Conservation (phyloP, 78 protist genomes). For the slime mould (Dictyostelium discoideum) region dicty_2.7 NC_007089.4:4221001-4221500, state of each 20-base stretch:
- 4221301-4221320: background rate
- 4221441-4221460: background rate
- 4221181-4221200: background rate
- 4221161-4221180: background rate
- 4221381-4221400: background rate
- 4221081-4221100: background rate
- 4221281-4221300: background rate
- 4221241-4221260: background rate
- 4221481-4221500: background rate
- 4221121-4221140: background rate
- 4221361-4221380: background rate
- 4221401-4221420: background rate
- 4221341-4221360: background rate
- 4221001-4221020: background rate
- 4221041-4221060: background rate
- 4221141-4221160: background rate
- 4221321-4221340: constrained; percentile 2
- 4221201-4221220: background rate
- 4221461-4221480: background rate
- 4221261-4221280: background rate
- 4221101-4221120: background rate
- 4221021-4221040: background rate
- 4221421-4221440: constrained; percentile 2
- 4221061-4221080: background rate
- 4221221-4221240: background rate